Evolutionary conservation across 345 rosid genomes (phyloP).

Genomic region (Corchorus capsularis): DNA sequence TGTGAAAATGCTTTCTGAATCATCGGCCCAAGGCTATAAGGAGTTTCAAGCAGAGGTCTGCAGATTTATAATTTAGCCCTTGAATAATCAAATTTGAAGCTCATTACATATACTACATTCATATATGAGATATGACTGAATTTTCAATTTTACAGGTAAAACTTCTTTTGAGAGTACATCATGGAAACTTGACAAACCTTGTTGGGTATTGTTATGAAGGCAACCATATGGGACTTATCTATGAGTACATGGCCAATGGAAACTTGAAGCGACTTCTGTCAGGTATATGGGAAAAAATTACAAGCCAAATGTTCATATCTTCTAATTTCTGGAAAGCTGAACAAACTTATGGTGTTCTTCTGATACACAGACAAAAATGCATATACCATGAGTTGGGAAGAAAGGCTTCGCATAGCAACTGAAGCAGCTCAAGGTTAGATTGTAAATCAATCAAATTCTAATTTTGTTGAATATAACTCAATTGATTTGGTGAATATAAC

Average conservation of each 20-base stretch:
- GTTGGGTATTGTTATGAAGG: constrained; percentile 57
- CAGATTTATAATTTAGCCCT: not conserved
- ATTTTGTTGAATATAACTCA: too few species aligned
- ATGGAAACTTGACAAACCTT: constrained; percentile 44
- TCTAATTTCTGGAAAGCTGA: not conserved
- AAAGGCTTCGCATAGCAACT: constrained; percentile 44
- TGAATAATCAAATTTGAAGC: not conserved
- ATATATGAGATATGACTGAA: too few species aligned
- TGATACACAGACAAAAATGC: constrained; percentile 25
- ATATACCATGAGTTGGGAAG: constrained; percentile 41
- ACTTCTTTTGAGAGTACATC: constrained; percentile 56
- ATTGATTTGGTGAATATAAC: not conserved
- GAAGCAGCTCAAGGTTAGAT: constrained; percentile 56
- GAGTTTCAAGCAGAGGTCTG: constrained; percentile 53
- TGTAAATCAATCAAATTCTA: not conserved
- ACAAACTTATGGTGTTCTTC: not conserved
- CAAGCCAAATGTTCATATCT: not conserved
- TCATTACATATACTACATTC: not conserved
- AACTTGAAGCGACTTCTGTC: constrained; percentile 40
- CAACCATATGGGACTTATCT: constrained; percentile 37
- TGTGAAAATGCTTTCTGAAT: constrained; percentile 49
- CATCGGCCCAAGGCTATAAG: constrained; percentile 46
- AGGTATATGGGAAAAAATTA: constrained; percentile 20
- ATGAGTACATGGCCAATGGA: constrained; percentile 56
- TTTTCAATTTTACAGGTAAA: constrained; percentile 38